Conservation (phyloP, 352 stramenopile species). For the Globisporangium nagaii region DNA sequence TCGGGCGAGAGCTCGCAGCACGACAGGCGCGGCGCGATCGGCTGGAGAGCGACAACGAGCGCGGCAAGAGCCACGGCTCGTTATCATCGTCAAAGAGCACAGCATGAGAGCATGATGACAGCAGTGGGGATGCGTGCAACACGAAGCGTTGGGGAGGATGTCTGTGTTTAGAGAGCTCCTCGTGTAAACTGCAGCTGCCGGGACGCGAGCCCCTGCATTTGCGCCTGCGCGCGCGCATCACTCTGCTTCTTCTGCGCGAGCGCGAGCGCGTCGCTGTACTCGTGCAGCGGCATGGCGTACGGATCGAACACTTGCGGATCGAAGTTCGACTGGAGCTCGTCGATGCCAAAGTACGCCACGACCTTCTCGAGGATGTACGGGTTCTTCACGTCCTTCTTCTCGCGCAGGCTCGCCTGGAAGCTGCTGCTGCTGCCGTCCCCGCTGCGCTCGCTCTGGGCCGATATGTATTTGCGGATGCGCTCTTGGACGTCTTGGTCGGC, state of each 20-base stretch:
- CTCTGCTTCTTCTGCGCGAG: constrained; percentile 56
- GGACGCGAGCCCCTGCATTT: constrained; percentile 26
- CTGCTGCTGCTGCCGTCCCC: constrained; percentile 4
- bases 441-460: constrained; percentile 25
- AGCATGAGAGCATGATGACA: not conserved
- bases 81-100: not conserved
- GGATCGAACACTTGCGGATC: constrained; percentile 59
- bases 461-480: constrained; percentile 61
- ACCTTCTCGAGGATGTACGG: constrained; percentile 85
- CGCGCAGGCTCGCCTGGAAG: constrained; percentile 68
- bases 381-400: constrained; percentile 84
- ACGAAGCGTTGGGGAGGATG: no score
- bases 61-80: constrained; percentile 2
- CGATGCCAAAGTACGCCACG: constrained; percentile 82
- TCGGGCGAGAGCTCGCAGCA: constrained; percentile 8
- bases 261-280: constrained; percentile 59
- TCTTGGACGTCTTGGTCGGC: constrained; percentile 38
- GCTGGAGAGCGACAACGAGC: constrained; percentile 4
- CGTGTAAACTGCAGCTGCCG: constrained; percentile 18
- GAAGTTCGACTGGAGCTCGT: constrained; percentile 79
- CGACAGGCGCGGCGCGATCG: constrained; percentile 5
- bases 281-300: constrained; percentile 55
- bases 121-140: not conserved
- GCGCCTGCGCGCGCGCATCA: constrained; percentile 29
- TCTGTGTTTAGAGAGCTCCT: not conserved